Evolutionary conservation across 768 basidiomycete genomes (phyloP).

Genomic region (Pulveroboletus frians): DNA sequence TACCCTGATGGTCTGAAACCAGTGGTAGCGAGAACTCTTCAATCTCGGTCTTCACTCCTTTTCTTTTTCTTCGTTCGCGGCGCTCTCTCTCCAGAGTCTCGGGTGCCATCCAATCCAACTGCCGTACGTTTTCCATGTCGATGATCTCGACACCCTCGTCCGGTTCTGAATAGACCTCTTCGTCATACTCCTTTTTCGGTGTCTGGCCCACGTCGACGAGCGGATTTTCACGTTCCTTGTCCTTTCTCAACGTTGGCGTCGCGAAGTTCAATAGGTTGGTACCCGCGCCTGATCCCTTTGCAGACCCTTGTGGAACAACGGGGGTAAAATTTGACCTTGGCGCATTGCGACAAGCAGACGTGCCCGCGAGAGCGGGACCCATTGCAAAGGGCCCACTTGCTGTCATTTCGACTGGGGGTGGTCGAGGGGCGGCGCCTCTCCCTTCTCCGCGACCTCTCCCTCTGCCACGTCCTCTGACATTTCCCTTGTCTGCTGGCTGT

Average conservation of each 20-base stretch:
- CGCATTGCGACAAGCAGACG: slow-evolving; percentile 42
- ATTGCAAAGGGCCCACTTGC: slow-evolving; percentile 86
- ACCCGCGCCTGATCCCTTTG: slow-evolving; percentile 38
- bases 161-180: slow-evolving; percentile 77
- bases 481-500: slow-evolving; percentile 35
- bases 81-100: slow-evolving; percentile 59
- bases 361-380: slow-evolving; percentile 70
- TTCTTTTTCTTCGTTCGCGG: slow-evolving; percentile 33
- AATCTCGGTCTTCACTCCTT: slow-evolving; percentile 38
- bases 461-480: slow-evolving; percentile 45
- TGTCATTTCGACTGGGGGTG: slow-evolving; percentile 63
- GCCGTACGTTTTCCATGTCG: slow-evolving; percentile 70
- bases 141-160: slow-evolving; percentile 85
- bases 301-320: slow-evolving; percentile 36
- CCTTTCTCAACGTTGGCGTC: slow-evolving; percentile 47
- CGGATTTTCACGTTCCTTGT: slow-evolving; percentile 30
- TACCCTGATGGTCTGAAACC: slow-evolving; percentile 33
- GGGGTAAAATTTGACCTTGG: slow-evolving; percentile 57
- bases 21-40: slow-evolving; percentile 35
- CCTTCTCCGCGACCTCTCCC: slow-evolving; percentile 50
- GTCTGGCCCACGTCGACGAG: slow-evolving; percentile 21
- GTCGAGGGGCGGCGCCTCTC: slow-evolving; percentile 41
- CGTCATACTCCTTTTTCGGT: slow-evolving; percentile 42
- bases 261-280: slow-evolving; percentile 46
- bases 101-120: slow-evolving; percentile 88